Conservation (phyloP, 768 basidiomycete species). For the Macrolepiota dolichaula region DNA sequence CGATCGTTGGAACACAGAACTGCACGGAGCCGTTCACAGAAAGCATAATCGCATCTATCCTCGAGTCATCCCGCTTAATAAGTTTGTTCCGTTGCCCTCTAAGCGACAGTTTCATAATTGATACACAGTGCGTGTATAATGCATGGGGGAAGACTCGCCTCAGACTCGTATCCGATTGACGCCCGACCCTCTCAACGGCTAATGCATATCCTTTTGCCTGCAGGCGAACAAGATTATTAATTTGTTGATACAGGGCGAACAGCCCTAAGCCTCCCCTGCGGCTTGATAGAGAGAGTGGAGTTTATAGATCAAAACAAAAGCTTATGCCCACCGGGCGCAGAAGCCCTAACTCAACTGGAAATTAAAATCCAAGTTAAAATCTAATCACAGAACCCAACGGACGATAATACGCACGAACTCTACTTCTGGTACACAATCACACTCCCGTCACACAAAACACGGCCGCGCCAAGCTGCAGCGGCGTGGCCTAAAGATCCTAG, state of each 20-base stretch:
- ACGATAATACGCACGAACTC: neutral
- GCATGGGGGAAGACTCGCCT: neutral
- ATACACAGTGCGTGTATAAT: neutral
- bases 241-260: neutral
- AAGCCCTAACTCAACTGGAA: neutral
- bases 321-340: neutral
- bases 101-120: neutral
- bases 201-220: neutral
- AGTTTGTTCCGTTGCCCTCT: neutral
- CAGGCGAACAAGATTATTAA: neutral
- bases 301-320: neutral
- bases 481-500: neutral
- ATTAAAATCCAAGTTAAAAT: neutral
- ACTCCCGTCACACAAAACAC: neutral
- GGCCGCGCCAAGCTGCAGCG: neutral
- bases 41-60: neutral
- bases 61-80: neutral
- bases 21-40: neutral
- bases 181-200: neutral
- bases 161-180: neutral
- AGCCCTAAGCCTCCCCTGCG: neutral
- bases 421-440: neutral
- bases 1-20: neutral
- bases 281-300: neutral
- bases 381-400: neutral